Conservation (phyloP, 768 basidiomycete species). For the Podaxis rugospora region DNA sequence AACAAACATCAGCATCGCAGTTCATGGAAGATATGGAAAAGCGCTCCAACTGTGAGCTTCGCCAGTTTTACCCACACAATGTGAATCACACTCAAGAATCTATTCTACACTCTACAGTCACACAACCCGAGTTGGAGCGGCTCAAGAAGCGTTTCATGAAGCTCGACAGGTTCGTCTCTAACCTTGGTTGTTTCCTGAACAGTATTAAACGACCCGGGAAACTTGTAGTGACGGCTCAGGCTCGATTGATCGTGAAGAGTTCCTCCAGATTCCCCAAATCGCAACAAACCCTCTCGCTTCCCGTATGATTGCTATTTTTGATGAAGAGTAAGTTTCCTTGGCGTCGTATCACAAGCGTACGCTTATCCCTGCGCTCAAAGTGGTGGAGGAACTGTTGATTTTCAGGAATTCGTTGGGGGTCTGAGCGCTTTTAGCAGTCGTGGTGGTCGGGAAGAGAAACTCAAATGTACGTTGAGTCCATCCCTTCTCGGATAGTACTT, state of each 20-base stretch:
- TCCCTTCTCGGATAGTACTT: neutral
- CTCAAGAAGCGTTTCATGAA: slow-evolving; percentile 99
- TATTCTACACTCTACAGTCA: slow-evolving; percentile 54
- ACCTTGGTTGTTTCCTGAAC: neutral
- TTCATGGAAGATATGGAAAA: slow-evolving; percentile 98
- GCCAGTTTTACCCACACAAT: neutral
- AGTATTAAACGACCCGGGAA: neutral
- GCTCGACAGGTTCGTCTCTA: slow-evolving; percentile 69
- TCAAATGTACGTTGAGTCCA: slow-evolving; percentile 65
- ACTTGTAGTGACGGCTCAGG: slow-evolving; percentile 83
- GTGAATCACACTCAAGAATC: slow-evolving; percentile 11
- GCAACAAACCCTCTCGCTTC: slow-evolving; percentile 95
- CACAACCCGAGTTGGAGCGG: slow-evolving; percentile 87
- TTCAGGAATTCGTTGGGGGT: slow-evolving; percentile 98
- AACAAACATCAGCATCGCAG: slow-evolving; percentile 61
- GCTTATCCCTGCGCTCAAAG: slow-evolving; percentile 35
- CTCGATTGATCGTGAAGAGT: slow-evolving; percentile 98
- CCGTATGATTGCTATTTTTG: slow-evolving; percentile 99
- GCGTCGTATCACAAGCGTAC: neutral
- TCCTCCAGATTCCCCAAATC: slow-evolving; percentile 98
- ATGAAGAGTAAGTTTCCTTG: slow-evolving; percentile 82
- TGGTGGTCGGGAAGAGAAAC: slow-evolving; percentile 95
- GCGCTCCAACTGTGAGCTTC: slow-evolving; percentile 91
- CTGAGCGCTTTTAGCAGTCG: slow-evolving; percentile 96
- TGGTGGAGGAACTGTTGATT: slow-evolving; percentile 97